Percentiles rank a stretch among this genome's conserved stretches.
Evolutionary conservation across 2,329 filamentous ascomycete species (phyloP).

Genomic region (Stagonosporopsis rhizophila): DNA sequence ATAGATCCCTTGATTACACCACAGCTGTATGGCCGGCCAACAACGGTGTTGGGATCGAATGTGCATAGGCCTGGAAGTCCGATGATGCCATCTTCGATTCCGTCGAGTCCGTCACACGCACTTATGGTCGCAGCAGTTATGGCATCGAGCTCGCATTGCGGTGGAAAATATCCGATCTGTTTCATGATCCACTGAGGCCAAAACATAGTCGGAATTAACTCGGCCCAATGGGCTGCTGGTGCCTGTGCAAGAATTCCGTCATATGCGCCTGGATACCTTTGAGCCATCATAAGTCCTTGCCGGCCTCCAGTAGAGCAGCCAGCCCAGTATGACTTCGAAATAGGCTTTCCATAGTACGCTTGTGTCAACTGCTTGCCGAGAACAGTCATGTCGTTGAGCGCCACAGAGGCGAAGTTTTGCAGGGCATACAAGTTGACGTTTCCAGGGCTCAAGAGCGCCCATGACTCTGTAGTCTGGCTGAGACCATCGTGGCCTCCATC

Average conservation of each 20-base stretch:
- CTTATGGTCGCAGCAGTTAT: constrained; percentile 25
- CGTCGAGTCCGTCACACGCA: constrained; percentile 34
- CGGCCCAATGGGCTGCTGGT: constrained; percentile 31
- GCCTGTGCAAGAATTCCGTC: constrained; percentile 42
- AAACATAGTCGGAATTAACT: constrained; percentile 17
- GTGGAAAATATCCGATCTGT: constrained; percentile 9
- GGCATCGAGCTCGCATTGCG: constrained; percentile 32
- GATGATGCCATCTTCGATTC: constrained; percentile 30
- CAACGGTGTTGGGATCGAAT: constrained; percentile 25
- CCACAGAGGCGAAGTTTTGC: constrained; percentile 42
- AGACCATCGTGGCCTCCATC: constrained; percentile 28
- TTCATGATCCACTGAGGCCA: constrained; percentile 32
- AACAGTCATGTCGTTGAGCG: constrained; percentile 38
- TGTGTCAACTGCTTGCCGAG: constrained; percentile 17
- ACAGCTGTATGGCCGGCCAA: constrained; percentile 12
- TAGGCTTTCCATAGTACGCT: constrained; percentile 37
- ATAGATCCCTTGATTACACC: constrained; percentile 3
- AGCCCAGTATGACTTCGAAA: constrained; percentile 44
- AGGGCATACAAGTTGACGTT: constrained; percentile 33
- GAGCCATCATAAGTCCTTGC: constrained; percentile 40
- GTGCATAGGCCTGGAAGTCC: constrained; percentile 27
- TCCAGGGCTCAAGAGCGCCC: constrained; percentile 24
- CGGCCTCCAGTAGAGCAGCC: constrained; percentile 46
- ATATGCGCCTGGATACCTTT: constrained; percentile 37
- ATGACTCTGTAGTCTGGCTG: constrained; percentile 4